Base-by-base conservation (phyloP, 2,329 filamentous ascomycete species). In the Shiraia sp. region DNA sequence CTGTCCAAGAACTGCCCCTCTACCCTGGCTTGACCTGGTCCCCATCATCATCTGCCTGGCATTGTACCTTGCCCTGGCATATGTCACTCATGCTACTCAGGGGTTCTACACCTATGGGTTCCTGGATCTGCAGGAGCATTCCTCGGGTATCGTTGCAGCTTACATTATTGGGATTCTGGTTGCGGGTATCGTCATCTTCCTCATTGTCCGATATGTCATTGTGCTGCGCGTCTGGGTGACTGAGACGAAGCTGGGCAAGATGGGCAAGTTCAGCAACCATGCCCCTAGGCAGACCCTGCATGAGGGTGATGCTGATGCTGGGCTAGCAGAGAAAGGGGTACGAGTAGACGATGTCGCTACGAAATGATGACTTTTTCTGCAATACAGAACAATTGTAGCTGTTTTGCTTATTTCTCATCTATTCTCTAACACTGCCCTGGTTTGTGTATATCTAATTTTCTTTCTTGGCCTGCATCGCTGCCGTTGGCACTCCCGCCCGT, bases 31-130 rank as follows among this genome's bases (percentile, higher is more conserved):
- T 15, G 83, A 90, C 59, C 66, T 89, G n/a, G 67, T 80, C 10
- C 84, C 81, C 61, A 73, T 91, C 10, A 69, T 91, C 49, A 42
- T 89, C n/a, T 67, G 93, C 6, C 77, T 95, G 29, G 81, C 80
- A 0, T 70, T 85, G 3, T 95, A 95, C 65, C 77, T 91, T 9
- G 80, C 74, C 0, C 72, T 95, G 12, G 88, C 88, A 1, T 95
- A 88, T 67, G 55, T 93, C 15, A 91, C 87, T 1, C 70, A 80
- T 47, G 81, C 80, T 4, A 84, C 83, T 0, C 76, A 90, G 65
- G 80, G 80, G 2, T 88, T 86, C 64, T 95, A 91, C 66, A 79
- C 86, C 0, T 95, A 95, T 71, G 65, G 59, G 43, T 95, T 95
- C 70, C 78, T 95, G n/a, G 78, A 95, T 63, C 63, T 70, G 5